Conservation (phyloP, 2,329 filamentous ascomycete genomes). For the Penicillium digitatum region DNA sequence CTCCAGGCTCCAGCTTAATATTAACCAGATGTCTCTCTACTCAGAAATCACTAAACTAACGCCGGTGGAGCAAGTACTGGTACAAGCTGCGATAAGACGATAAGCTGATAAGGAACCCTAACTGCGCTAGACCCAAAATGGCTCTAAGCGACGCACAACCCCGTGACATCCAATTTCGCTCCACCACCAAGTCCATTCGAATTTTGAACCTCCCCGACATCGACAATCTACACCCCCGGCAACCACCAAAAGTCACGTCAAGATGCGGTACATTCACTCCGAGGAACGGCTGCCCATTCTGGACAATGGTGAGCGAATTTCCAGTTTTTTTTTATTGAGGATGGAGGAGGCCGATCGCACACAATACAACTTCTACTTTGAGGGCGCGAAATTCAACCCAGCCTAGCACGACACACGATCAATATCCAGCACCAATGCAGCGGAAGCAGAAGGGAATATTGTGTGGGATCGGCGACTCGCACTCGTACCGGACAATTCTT, state of each 20-base stretch:
- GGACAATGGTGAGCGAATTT: slow-evolving; percentile 74
- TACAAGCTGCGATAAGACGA: slow-evolving; percentile 15
- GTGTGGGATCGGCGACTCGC: slow-evolving; percentile 11
- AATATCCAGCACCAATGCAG: background rate
- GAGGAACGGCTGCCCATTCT: slow-evolving; percentile 93
- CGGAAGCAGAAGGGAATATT: slow-evolving; percentile 2
- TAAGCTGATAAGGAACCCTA: slow-evolving; percentile 34
- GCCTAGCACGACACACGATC: background rate
- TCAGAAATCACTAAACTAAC: background rate
- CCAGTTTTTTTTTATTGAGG: slow-evolving; percentile 25
- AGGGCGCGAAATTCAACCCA: slow-evolving; percentile 2
- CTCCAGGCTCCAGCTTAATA: background rate
- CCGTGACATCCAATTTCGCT: slow-evolving; percentile 39
- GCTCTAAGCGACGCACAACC: slow-evolving; percentile 46
- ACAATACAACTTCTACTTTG: slow-evolving; percentile 6
- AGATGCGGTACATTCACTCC: slow-evolving; percentile 99
- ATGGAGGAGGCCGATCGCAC: slow-evolving; percentile 14
- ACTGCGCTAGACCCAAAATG: slow-evolving; percentile 35
- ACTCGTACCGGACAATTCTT: background rate
- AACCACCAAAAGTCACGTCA: slow-evolving; percentile 53
- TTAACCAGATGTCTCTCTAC: slow-evolving; percentile 2
- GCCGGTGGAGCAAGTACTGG: background rate
- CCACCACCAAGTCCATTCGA: slow-evolving; percentile 37
- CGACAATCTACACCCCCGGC: slow-evolving; percentile 40
- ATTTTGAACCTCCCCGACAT: slow-evolving; percentile 41